phyloP scores from a whole-genome alignment of 306 rosid species.

The Begonia masoniana region DNA sequence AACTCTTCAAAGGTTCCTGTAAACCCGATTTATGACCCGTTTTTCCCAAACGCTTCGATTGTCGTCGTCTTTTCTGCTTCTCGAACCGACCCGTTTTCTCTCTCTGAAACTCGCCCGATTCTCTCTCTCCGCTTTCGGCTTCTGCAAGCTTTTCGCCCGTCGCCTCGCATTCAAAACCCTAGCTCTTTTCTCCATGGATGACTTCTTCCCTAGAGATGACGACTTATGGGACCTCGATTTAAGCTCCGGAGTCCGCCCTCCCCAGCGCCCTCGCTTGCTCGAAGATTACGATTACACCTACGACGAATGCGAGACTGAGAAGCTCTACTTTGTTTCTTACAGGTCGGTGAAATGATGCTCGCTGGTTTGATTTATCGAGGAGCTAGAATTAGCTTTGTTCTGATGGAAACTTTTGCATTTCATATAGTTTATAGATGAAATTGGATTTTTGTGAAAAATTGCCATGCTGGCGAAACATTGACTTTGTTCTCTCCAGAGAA shows the following conservation, averaged over 20 bases:
- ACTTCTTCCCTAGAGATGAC: constrained; percentile 15
- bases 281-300: constrained; percentile 26
- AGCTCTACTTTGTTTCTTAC: constrained; percentile 53
- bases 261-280: constrained; percentile 36
- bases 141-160: constrained; percentile 52
- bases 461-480: no score
- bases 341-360: constrained; percentile 19
- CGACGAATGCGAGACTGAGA: constrained; percentile 13
- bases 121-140: constrained; percentile 40
- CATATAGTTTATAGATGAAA: no score
- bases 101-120: constrained; percentile 20
- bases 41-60: background rate
- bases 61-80: background rate
- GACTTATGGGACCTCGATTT: constrained; percentile 39
- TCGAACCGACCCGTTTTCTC: constrained; percentile 23
- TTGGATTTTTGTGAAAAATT: no score
- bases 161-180: constrained; percentile 46
- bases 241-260: constrained; percentile 21
- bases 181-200: constrained; percentile 49
- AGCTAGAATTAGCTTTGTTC: no score
- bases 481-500: no score
- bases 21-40: background rate
- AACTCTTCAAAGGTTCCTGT: background rate
- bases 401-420: no score
- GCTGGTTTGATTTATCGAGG: background rate